Percentiles rank a stretch among this genome's conserved stretches.
Evolutionary conservation across 2,329 filamentous ascomycete genomes (phyloP).

Genomic region (Hirsutella thompsonii): DNA sequence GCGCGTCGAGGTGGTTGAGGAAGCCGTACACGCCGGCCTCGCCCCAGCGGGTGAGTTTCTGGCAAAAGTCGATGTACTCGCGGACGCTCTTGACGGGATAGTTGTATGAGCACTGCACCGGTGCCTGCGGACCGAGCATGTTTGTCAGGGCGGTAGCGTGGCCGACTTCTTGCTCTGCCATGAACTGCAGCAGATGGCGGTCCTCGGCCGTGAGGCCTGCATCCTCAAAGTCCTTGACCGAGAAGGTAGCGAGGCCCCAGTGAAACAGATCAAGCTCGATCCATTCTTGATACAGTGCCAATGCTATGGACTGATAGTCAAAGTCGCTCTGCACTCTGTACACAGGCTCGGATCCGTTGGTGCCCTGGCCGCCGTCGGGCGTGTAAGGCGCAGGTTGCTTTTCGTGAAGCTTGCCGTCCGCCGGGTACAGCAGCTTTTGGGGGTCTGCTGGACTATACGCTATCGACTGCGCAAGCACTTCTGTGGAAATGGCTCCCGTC

Average conservation of each 20-base stretch:
- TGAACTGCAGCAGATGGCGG: constrained; percentile 58
- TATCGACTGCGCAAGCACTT: constrained; percentile 43
- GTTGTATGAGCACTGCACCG: constrained; percentile 67
- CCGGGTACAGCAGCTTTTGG: constrained; percentile 56
- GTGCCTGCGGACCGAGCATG: constrained; percentile 59
- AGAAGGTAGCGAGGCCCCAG: constrained; percentile 58
- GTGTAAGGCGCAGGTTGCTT: constrained; percentile 58
- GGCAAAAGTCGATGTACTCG: constrained; percentile 73
- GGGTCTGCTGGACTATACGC: constrained; percentile 42
- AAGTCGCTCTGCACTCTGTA: constrained; percentile 73
- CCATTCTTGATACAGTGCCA: constrained; percentile 72
- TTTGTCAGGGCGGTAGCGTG: constrained; percentile 68
- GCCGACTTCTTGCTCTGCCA: constrained; percentile 65
- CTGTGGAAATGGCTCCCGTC: constrained; percentile 53
- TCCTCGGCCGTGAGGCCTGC: constrained; percentile 58
- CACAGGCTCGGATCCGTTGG: constrained; percentile 63
- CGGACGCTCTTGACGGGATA: constrained; percentile 64
- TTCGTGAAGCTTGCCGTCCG: constrained; percentile 55
- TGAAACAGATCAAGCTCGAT: constrained; percentile 78
- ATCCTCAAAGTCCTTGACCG: constrained; percentile 53
- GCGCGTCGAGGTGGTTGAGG: constrained; percentile 62
- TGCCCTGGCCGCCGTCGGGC: constrained; percentile 61
- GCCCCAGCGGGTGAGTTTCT: constrained; percentile 73
- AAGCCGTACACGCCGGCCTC: constrained; percentile 75
- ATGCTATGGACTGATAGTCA: constrained; percentile 64